Base-by-base conservation (phyloP, 2,329 filamentous ascomycete species). In the Fusarium sarcochroum region DNA sequence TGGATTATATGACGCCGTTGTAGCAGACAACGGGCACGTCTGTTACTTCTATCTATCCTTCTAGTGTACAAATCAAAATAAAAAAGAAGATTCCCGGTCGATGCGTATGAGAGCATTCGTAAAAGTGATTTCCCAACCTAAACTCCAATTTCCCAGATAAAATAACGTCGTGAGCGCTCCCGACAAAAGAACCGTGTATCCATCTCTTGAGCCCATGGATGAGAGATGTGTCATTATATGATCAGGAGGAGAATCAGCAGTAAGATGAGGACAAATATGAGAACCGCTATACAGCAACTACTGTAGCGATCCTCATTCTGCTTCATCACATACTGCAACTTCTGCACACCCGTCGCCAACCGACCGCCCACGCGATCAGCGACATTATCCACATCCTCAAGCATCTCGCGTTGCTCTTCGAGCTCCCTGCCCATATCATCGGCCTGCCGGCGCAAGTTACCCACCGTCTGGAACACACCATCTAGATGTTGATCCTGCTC, bases 341-440 rank as follows among this genome's bases (percentile, higher is more conserved):
- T 95, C 81, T 93, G 91, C 83, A 98, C 89, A 20, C 96, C 96
- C 57, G 86, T 93, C 81, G 93, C 89, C 74, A 99, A 80, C 76
- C 96, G 90, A 2, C 93, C 92, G 15, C 93, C 92, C 2, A 99
- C 94, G 34, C 95, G 87, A 78, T 98, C 94, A 6, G 93, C 93
- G 58, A 97, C 84, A 30, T 85, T 87, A 80, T 98, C 95, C 40
- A 97, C 91, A 52, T 92, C 90, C 67, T 96, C 90, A 58, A 99
- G 85, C 87, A 98, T 91, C 79, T 94, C 93, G 21, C 87, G 87
- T 84, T 99, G 96, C 82, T 99, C 96, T 80, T 98, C 97, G 45
- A 99, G 84, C 83, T 99, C 96, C 58, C 95, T 86, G 2, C 96
- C 95, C 95, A 99, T 99, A 73, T 94, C 93, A 80, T 97, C 91